Percentiles rank a stretch among this genome's conserved stretches.
These are phyloP conservation scores for Pelargonium australe DNA, from an alignment of 441 rosid species.

Conservation along the genomic window DNA sequence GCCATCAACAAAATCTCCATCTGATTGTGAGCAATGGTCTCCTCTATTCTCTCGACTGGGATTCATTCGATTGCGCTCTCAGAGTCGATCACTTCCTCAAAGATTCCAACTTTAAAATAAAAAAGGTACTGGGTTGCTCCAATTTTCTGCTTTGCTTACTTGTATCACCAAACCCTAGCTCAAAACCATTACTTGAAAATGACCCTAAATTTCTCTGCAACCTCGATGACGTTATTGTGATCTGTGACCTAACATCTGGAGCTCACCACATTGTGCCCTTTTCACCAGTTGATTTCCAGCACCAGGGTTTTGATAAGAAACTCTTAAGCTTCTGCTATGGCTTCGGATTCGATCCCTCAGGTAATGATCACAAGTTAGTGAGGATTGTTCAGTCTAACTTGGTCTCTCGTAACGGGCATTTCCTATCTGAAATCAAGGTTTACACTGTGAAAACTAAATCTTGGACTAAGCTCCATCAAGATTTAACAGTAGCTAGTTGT, in stretches of 20 bases:
- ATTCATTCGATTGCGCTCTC: not conserved
- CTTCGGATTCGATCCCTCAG: slow-evolving; percentile 4
- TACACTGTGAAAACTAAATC: not conserved
- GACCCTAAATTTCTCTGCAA: not conserved
- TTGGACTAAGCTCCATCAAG: not conserved
- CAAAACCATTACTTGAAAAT: not conserved
- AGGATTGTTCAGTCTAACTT: not conserved
- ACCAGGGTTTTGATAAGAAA: not conserved
- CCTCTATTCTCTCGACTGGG: not conserved
- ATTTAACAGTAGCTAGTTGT: not conserved
- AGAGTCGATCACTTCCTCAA: not conserved
- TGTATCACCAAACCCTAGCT: not conserved
- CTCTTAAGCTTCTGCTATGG: not conserved
- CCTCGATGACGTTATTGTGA: not conserved
- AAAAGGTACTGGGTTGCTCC: slow-evolving; percentile 1
- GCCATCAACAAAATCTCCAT: not conserved
- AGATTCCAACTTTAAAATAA: not conserved
- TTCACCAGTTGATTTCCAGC: not conserved
- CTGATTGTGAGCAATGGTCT: not conserved
- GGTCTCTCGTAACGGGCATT: not conserved
- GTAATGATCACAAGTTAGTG: not conserved
- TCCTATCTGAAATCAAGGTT: not conserved
- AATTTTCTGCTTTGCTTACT: too few species aligned
- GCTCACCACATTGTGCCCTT: not conserved
- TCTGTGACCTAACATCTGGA: not conserved